Percentiles rank a stretch among this genome's conserved stretches.
Evolutionary conservation across 805 yeast species (phyloP).

Genomic region (Wickerhamomyces tratensis): DNA sequence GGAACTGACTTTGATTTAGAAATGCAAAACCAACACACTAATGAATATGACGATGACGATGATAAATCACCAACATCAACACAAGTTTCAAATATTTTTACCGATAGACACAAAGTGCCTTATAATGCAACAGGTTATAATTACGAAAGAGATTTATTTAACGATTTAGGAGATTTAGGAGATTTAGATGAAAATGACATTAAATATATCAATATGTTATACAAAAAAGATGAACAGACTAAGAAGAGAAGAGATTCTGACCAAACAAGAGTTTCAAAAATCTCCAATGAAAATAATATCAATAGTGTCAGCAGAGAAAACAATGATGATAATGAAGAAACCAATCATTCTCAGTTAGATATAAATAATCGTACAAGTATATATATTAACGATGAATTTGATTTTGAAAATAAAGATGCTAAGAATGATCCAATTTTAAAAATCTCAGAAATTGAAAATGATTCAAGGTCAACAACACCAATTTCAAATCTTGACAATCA

Average conservation of each 20-base stretch:
- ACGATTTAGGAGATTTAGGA: conserved; percentile 2
- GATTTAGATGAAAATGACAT: conserved; percentile 18
- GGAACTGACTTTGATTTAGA: conserved; percentile 16
- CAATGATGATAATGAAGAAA: no score
- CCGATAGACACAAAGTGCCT: conserved; percentile 7
- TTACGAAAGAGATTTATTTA: neutral
- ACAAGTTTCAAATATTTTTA: conserved; percentile 10
- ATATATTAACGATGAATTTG: no score
- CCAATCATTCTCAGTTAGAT: no score
- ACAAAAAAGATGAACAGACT: conserved; percentile 4
- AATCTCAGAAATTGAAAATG: no score
- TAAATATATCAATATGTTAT: conserved; percentile 13
- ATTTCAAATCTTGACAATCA: no score
- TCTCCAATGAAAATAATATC: neutral
- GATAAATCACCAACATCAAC: conserved; percentile 11
- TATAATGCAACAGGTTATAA: neutral
- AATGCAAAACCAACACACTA: conserved; percentile 10
- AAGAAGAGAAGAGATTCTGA: neutral
- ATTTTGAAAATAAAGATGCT: no score
- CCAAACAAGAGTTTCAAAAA: neutral
- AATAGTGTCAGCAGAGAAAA: no score
- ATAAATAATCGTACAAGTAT: no score
- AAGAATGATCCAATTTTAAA: no score
- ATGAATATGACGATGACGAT: conserved; percentile 1
- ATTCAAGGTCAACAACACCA: no score